Evolutionary conservation across 2,329 filamentous ascomycete genomes (phyloP), one percentile per base, ranked within the genome.

Genomic region (Coniochaeta sp.): DNA sequence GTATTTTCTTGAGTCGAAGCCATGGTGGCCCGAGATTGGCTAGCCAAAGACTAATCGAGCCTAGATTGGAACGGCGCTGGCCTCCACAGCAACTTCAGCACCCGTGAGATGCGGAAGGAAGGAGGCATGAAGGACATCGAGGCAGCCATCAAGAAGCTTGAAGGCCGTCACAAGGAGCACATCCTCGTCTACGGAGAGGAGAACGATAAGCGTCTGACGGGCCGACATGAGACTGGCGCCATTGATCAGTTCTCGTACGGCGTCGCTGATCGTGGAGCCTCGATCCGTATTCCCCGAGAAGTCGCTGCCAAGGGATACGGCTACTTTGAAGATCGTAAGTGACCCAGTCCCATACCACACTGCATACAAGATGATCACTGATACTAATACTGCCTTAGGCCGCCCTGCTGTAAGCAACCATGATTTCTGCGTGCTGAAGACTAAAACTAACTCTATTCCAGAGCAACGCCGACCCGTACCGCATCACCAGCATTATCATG

Each of bases 71-170:
- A 98, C 82, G 95, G 93, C 71, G 67, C 67, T 33, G 72, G 72
- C 63, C 86, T 91, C 59, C 89, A 91, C 82, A 87, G 81, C 83
- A 93, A 98, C 86, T 95, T 97, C 75, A 96, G 91, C 55, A 93
- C 90, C 70, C 85, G 88, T 76, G 86, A 88, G 69, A 99, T 95
- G 85, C 91, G 95, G 71, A 82, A 81, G 60, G 91, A 96, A 67
- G 93, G 93, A 70, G 95, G 95, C 74, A 95, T 98, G 88, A 96
- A 96, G 87, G 78, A 85, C 77, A 99, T 99, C 67, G 93, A 98
- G 77, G 84, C 84, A 58, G 87, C 87, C 59, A 89, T 93, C 79
- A 89, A 91, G 86, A 92, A 91, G 79, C 86, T 93, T 19, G 89
- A 90, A 77, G 82, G 81, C 64, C 88, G 89, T 69, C 89, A 92